Percentiles rank a stretch among this genome's conserved stretches.
These are phyloP conservation scores for Paraconiothyrium sp. DNA, from an alignment of 2,329 filamentous ascomycete species.

Conservation along the genomic window DNA sequence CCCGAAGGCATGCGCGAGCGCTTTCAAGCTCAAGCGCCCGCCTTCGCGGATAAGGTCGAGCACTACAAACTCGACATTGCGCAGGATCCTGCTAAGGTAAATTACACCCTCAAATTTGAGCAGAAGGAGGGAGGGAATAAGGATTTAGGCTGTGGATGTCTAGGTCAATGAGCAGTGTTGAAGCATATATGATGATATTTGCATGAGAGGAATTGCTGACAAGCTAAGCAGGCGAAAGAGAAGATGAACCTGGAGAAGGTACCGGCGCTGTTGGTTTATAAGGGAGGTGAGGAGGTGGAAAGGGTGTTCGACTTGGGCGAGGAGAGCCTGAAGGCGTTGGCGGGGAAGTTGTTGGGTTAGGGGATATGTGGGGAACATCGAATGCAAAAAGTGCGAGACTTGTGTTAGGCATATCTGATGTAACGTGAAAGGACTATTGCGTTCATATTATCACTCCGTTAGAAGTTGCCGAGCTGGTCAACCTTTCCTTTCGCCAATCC, in stretches of 20 bases:
- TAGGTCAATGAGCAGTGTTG: too few relatives aligned
- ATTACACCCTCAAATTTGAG: not conserved
- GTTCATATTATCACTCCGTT: too few relatives aligned
- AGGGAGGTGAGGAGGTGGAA: not conserved
- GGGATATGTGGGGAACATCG: too few relatives aligned
- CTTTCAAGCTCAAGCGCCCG: not conserved
- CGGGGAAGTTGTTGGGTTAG: not conserved
- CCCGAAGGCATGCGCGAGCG: not conserved
- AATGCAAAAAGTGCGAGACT: not conserved
- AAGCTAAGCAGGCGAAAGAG: not conserved
- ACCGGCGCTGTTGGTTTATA: not conserved
- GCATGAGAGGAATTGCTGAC: not conserved
- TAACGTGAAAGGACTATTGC: not conserved
- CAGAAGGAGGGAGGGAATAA: not conserved
- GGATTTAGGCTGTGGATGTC: too few relatives aligned
- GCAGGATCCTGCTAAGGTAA: not conserved
- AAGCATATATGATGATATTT: too few relatives aligned
- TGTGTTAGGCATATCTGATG: too few relatives aligned
- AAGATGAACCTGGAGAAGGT: not conserved
- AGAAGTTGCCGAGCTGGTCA: too few relatives aligned
- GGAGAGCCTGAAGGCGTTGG: not conserved
- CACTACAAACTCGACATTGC: not conserved
- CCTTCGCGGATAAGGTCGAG: not conserved
- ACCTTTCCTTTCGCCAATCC: too few relatives aligned
- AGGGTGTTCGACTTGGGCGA: not conserved